A percentile compares a stretch with the other conserved stretches of the same genome.
These are phyloP conservation scores for Ophiostoma triangulosporum DNA, from an alignment of 2,329 filamentous ascomycete genomes.

Conservation along the genomic window DNA sequence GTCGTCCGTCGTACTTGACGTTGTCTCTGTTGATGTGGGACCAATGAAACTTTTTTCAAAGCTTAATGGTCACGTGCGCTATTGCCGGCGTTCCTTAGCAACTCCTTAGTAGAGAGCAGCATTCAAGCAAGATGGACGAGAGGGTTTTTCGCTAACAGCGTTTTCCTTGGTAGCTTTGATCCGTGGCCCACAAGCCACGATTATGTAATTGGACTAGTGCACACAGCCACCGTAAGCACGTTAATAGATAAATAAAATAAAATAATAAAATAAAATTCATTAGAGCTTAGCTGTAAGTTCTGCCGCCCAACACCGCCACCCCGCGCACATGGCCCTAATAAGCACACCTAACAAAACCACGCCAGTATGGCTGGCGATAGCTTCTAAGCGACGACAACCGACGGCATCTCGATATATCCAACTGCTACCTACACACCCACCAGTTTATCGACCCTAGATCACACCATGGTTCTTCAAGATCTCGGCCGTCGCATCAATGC, in stretches of 20 bases:
- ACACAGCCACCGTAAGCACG: no score
- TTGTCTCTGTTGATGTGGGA: not conserved
- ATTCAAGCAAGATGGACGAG: no score
- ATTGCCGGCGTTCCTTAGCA: no score
- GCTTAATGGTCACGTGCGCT: not conserved
- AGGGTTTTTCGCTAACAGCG: no score
- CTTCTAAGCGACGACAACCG: slow-evolving; percentile 1
- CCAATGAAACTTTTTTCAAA: not conserved
- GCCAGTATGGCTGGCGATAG: no score
- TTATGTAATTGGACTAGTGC: no score
- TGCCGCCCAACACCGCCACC: slow-evolving; percentile 10
- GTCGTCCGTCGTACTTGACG: not conserved
- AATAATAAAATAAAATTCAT: not conserved
- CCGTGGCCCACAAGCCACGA: no score
- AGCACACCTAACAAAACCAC: no score
- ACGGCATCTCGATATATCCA: not conserved
- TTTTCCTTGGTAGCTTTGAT: no score
- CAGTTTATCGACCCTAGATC: no score
- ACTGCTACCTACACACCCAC: no score
- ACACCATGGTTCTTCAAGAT: slow-evolving; percentile 90
- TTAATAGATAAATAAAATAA: not conserved
- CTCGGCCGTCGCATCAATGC: slow-evolving; percentile 95
- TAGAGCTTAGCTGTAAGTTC: slow-evolving; percentile 3
- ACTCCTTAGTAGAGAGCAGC: no score
- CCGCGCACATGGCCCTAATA: slow-evolving; percentile 4